Conservation (phyloP, 2,329 filamentous ascomycete genomes). For the Alternaria gaisen region DNA sequence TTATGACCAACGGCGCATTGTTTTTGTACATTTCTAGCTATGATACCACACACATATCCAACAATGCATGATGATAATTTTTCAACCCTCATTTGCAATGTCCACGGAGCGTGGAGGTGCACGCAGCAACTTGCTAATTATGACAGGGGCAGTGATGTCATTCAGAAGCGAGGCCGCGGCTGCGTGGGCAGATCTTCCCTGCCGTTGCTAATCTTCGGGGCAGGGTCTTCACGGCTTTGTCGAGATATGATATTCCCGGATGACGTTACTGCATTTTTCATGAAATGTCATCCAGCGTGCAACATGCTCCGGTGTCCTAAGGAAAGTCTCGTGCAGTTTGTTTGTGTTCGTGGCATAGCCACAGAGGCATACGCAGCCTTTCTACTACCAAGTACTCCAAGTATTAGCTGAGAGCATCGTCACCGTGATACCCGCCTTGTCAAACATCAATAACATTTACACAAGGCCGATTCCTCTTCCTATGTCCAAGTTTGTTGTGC, state of each 20-base stretch:
- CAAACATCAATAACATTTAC: not conserved
- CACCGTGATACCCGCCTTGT: conserved; percentile 5
- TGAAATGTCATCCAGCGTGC: not conserved
- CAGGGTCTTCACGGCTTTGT: conserved; percentile 14
- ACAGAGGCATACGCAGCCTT: conserved; percentile 1
- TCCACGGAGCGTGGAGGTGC: not conserved
- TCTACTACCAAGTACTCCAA: conserved; percentile 4
- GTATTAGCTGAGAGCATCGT: conserved; percentile 3
- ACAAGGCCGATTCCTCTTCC: conserved; percentile 5
- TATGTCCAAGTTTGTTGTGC: conserved; percentile 5
- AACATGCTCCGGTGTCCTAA: not conserved
- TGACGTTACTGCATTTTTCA: conserved; percentile 1
- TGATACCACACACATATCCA: conserved; percentile 43
- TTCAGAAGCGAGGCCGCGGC: conserved; percentile 12
- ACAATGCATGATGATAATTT: conserved; percentile 23
- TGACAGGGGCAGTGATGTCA: conserved; percentile 35
- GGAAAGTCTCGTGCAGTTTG: not conserved
- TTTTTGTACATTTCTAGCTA: conserved; percentile 24
- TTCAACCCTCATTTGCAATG: not conserved
- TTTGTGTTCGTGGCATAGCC: not conserved
- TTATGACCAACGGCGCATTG: conserved; percentile 13
- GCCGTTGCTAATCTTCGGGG: conserved; percentile 3
- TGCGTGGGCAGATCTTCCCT: conserved; percentile 18
- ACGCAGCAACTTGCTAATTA: not conserved
- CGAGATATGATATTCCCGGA: not conserved